Base-by-base conservation (phyloP, 192 early-diverging fungal species). In the Coemansia aciculifera region DNA sequence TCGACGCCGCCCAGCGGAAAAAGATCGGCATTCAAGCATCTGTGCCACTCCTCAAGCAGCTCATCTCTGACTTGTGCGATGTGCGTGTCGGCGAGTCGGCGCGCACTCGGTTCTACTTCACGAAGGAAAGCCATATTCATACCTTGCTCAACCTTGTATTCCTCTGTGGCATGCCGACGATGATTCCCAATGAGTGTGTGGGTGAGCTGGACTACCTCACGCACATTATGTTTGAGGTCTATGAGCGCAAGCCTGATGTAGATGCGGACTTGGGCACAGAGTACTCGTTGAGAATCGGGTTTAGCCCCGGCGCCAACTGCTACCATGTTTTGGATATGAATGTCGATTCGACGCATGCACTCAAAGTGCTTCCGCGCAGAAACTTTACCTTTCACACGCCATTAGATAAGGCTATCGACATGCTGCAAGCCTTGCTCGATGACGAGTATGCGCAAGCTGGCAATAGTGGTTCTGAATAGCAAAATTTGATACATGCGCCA, bases 181-280 rank as follows among this genome's bases (percentile, higher is more conserved):
- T 88, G 68, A 72, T 92, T 8, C 73, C 84, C 19, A 84, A 85
- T 42, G 75, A 83, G 23, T 77, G 89, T 6, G 84, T 96, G 12
- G 90, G 89, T 27, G 97, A 99, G 81, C 79, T 99, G 17, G 97
- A 99, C 68, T 99, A 95, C 74, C 75, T 98, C 52, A 97, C 97
- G 1, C 97, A 99, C 67, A 99, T 99, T 59, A 95, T 93, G 6
- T 97, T 99, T 81, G 97, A 99, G 77, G 79, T 99, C 3, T 95
- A 97, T 63, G 95, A 97, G 84, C 85, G 95, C 49, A 89, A 83
- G 59, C 76, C 85, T 23, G 75, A 86, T 56, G 51, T 73, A 44
- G 63, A 87, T 40, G 54, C 77, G 60, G 63, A 68, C 32, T 27
- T 73, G 3, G 69, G 71, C 48, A 85, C 87, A 32, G 96, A 98